Conservation (phyloP, 2,329 filamentous ascomycete species). For the Verruconis gallopava region DNA sequence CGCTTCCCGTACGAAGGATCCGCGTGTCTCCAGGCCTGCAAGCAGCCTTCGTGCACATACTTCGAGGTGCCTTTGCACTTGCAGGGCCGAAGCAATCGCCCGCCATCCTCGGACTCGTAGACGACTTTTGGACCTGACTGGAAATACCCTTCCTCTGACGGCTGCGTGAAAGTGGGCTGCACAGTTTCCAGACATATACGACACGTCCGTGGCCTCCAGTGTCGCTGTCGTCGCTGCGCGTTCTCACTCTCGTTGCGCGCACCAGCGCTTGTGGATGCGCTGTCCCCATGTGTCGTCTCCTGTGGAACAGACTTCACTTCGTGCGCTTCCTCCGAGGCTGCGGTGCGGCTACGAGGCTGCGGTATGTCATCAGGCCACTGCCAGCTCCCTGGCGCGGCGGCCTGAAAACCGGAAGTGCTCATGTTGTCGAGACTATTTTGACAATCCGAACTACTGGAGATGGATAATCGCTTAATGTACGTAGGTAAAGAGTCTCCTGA, state of each 20-base stretch:
- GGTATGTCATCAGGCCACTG: conserved; percentile 34
- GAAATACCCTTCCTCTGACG: conserved; percentile 41
- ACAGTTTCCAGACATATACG: conserved; percentile 78
- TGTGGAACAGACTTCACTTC: too few species aligned
- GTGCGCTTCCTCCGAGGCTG: background rate
- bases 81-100: conserved; percentile 77
- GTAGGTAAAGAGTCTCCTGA: too few species aligned
- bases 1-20: conserved; percentile 50
- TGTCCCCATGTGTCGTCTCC: too few species aligned
- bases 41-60: conserved; percentile 87
- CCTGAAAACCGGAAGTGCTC: background rate
- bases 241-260: too few species aligned
- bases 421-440: too few species aligned
- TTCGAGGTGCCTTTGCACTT: conserved; percentile 85
- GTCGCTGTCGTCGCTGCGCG: conserved; percentile 22
- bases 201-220: conserved; percentile 63
- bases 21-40: conserved; percentile 68
- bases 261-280: too few species aligned
- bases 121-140: conserved; percentile 44
- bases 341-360: conserved; percentile 15
- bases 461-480: too few species aligned
- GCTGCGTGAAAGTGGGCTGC: conserved; percentile 44
- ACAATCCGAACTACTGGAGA: too few species aligned
- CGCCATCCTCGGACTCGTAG: conserved; percentile 65
- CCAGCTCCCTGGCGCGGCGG: conserved; percentile 26